Base-by-base conservation (phyloP, 768 basidiomycete species). In the Phaeolepiota aurea region DNA sequence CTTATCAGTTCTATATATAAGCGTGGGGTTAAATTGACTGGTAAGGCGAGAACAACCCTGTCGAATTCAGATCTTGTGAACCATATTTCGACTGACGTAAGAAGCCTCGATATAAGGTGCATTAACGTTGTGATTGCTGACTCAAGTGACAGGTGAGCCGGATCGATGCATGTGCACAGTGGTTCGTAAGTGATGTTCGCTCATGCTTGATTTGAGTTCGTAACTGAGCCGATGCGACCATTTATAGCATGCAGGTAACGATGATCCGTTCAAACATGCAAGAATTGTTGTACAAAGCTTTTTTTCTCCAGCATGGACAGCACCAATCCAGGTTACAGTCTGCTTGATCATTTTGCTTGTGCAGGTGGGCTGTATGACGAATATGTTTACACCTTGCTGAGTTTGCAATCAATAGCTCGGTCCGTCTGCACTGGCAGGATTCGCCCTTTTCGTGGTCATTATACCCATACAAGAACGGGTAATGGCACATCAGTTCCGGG, bases 1-100 rank as follows among this genome's bases (percentile, higher is more conserved):
- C 64, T 89, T 19, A 85, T 83, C 37, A 71, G 72, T 31, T 76
- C 76, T 0, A 72, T 87, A 15, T 89, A 86, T 61, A 75, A 80
- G 47, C 77, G 83, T 37, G 75, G 77, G 3, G 69, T 87, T 23
- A 62, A 64, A 22, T 63, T 90, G 20, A 78, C 79, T 1, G 78
- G 78, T 3, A 81, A 78, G 56, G 72, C 82, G 7, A 68, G 85
- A 37, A 72, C 75, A 11, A 65, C 66, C 20, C 66, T 82, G 36
- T 69, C 78, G 2, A 87, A 85, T 50, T 65, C 72, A 20, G 69
- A 67, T 43, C 62, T 82, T 14, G 66, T 79, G 18, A 79, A 77
- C 48, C 77, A 77, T 48, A 71, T 80, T 37, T 73, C 72, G 7
- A 79, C 79, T 10, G 83, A 87, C 62, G 77, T 83, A 45, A 55